A percentile compares a stretch with the other conserved stretches of the same genome.
Conservation (phyloP, 306 rosid genomes). For the Sechiopsis laciniata region DNA sequence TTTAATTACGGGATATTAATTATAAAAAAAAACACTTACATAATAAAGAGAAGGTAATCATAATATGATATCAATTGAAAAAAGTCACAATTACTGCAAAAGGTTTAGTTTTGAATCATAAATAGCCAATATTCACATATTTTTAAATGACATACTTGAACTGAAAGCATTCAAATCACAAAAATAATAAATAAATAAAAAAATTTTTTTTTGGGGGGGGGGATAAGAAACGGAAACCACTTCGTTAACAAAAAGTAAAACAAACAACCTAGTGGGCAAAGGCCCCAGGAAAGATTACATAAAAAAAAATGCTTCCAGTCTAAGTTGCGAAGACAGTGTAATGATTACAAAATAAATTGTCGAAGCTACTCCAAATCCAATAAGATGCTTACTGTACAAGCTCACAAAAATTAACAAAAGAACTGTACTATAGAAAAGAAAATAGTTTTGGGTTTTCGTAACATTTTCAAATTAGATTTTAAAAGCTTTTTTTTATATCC, state of each 20-base stretch:
- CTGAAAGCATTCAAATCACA: background rate
- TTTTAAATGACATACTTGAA: background rate
- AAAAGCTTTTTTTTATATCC: too few relatives aligned
- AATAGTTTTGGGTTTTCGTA: slow-evolving; percentile 1
- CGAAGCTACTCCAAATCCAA: background rate
- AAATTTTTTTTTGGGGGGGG: too few relatives aligned
- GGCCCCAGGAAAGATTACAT: background rate
- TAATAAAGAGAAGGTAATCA: background rate
- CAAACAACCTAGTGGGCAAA: background rate
- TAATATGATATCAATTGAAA: background rate
- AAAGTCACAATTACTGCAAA: background rate
- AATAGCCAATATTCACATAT: background rate
- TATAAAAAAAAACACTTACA: slow-evolving; percentile 2
- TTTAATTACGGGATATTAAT: slow-evolving; percentile 21
- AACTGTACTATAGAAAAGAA: background rate
- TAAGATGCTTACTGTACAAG: background rate
- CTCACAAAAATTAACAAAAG: background rate
- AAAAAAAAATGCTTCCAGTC: too few relatives aligned
- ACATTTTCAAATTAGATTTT: slow-evolving; percentile 5
- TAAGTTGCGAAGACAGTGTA: too few relatives aligned
- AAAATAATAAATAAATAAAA: background rate
- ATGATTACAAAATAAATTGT: background rate
- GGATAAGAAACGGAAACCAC: background rate
- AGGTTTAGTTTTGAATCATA: slow-evolving; percentile 9
- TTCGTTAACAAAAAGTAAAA: background rate